Base-by-base conservation (phyloP, 2,329 filamentous ascomycete species). In the Xylaria sp. region DNA sequence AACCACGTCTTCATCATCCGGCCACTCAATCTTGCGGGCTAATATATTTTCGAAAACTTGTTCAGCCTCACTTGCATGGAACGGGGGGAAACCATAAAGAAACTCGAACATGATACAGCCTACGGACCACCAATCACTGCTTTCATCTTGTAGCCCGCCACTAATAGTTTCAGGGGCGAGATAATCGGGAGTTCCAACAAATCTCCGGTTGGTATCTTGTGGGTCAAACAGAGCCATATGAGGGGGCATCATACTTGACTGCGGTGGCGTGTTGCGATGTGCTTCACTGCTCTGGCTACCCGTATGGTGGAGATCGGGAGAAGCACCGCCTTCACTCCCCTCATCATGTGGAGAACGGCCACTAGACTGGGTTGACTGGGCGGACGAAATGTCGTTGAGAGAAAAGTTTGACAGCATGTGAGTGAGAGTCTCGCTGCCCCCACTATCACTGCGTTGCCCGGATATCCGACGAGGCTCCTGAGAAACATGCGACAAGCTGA, bases 71-170 rank as follows among this genome's bases (percentile, higher is more conserved):
- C 86, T 85, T 0, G 93, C 96, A 78, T 98, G 94, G 80, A 99
- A 99, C 0, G 96, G 96, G 0, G 96, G 96, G 66, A 93, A 91
- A 0, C 96, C 96, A 76, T 93, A 98, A 2, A 99, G 83, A 73
- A 97, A 98, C 76, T 99, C 96, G 75, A 98, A 99, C 80, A 98
- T 84, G 74, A 99, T 98, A 79, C 97, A 99, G 0, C 96, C 96
- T n/a, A 99, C 86, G 24, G 96, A 98, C 96, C 96, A 99, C 96
- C 96, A 99, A 89, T 99, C 96, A 78, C 96, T 98, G 73, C 95
- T 96, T 79, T 98, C 95, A 76, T 99, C 96, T 79, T 99, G 96
- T 1, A 95, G 94, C 72, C 94, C 90, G 58, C 97, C 96, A 72
- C 93, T 94, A 77, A 99, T 97, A 0, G 97, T 99, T 78, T 99